These are phyloP conservation scores for Linum lewisii DNA, from an alignment of 345 rosid genomes.

Conservation along the genomic window DNA sequence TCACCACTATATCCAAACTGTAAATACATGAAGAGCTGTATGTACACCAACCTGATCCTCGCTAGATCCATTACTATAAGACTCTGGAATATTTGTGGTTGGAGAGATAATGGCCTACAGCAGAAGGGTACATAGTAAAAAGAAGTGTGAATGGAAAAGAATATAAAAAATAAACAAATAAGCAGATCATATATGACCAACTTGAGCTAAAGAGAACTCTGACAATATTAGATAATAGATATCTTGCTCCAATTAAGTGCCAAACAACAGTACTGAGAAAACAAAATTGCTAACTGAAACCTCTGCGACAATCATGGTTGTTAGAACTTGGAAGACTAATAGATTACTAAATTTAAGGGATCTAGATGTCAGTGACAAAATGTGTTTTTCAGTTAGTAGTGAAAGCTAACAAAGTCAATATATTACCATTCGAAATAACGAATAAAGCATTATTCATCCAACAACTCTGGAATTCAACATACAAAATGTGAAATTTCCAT, in stretches of 20 bases:
- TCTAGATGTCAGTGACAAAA: no score
- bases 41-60: slow-evolving; percentile 70
- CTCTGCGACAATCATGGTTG: no score
- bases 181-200: neutral
- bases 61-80: slow-evolving; percentile 69
- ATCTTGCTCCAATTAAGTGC: neutral
- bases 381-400: no score
- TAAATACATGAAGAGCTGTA: neutral
- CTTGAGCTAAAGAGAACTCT: neutral
- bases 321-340: no score
- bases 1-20: neutral
- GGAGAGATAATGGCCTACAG: slow-evolving; percentile 70
- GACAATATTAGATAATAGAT: no score
- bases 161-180: neutral
- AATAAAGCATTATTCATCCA: no score
- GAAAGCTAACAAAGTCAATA: no score
- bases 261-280: no score
- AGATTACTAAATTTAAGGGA: no score
- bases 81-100: slow-evolving; percentile 79
- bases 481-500: neutral
- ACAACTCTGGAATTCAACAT: no score
- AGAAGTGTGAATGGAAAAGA: neutral
- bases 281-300: no score
- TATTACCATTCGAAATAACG: no score
- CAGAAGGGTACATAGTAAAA: neutral